phyloP scores from a whole-genome alignment of 352 stramenopile genomes.

The Phytophthora colocasiae region DNA sequence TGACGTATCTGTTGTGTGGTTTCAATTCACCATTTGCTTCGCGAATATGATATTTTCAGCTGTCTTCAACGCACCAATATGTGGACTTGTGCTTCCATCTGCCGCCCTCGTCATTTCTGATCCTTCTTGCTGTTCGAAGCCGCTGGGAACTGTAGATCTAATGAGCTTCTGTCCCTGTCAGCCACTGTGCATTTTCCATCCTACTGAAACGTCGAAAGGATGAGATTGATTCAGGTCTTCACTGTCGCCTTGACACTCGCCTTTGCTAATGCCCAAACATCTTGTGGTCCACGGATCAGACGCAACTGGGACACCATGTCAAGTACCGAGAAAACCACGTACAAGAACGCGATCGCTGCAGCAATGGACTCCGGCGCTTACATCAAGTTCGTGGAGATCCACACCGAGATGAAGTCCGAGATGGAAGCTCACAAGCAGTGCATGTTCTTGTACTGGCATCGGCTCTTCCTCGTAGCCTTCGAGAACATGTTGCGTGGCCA shows the following conservation, averaged over 20 bases:
- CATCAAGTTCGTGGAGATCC: slow-evolving; percentile 63
- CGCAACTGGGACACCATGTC: slow-evolving; percentile 49
- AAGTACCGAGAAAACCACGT: slow-evolving; percentile 41
- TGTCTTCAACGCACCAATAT: slow-evolving; percentile 1
- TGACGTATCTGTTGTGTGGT: slow-evolving; percentile 2
- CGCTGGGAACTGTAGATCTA: slow-evolving; percentile 8
- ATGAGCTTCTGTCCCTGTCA: background rate
- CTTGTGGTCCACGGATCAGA: slow-evolving; percentile 45
- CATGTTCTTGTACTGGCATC: slow-evolving; percentile 87
- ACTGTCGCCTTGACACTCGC: slow-evolving; percentile 7
- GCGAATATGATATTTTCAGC: background rate
- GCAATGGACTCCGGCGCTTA: slow-evolving; percentile 62
- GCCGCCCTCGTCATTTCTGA: slow-evolving; percentile 21
- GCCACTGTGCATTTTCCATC: slow-evolving; percentile 1
- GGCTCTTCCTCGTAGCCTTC: slow-evolving; percentile 64
- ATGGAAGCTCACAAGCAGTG: slow-evolving; percentile 58
- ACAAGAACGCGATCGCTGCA: slow-evolving; percentile 45
- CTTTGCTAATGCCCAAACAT: slow-evolving; percentile 9
- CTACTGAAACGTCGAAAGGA: slow-evolving; percentile 13
- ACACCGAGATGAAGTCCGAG: slow-evolving; percentile 57
- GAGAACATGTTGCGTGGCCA: slow-evolving; percentile 83
- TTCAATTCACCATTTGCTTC: background rate
- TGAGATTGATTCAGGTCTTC: slow-evolving; percentile 18
- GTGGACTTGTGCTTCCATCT: slow-evolving; percentile 10
- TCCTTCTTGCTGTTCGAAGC: slow-evolving; percentile 19